phyloP scores from a whole-genome alignment of 2,329 filamentous ascomycete genomes.

The Hypoxylon sp. region DNA sequence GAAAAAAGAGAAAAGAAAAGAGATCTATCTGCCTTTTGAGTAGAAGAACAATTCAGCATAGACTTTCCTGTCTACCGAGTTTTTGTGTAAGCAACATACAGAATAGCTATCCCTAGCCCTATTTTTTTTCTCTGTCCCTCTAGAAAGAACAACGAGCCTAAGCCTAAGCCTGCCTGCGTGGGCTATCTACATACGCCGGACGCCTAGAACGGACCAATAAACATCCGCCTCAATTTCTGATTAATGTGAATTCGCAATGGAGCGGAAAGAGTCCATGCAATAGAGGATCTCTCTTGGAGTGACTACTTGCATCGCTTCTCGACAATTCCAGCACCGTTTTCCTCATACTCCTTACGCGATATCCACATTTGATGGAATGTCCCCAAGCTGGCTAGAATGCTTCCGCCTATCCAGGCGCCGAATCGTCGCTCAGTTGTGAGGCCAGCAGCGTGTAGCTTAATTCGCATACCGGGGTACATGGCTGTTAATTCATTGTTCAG shows the following conservation, averaged over 20 bases:
- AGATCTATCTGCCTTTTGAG: not conserved
- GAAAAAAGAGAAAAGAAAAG: not conserved
- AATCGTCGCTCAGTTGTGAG: conserved; percentile 91
- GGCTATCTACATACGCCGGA: conserved; percentile 49
- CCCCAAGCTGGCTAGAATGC: conserved; percentile 93
- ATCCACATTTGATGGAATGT: conserved; percentile 99
- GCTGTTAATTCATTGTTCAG: conserved; percentile 85
- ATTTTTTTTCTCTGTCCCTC: conserved; percentile 27
- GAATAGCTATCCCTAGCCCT: conserved; percentile 15
- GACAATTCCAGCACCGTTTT: conserved; percentile 90
- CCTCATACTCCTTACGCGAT: conserved; percentile 95
- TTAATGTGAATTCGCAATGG: conserved; percentile 18
- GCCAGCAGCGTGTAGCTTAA: conserved; percentile 89
- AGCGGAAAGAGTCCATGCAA: not conserved
- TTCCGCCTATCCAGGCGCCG: conserved; percentile 95
- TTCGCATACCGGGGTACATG: conserved; percentile 87
- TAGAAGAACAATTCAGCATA: not conserved
- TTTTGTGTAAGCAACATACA: conserved; percentile 11
- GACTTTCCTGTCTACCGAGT: conserved; percentile 8
- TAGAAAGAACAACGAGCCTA: conserved; percentile 24
- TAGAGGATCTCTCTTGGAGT: not conserved
- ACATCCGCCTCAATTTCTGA: conserved; percentile 11
- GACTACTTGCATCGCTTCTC: conserved; percentile 94
- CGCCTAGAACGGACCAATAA: conserved; percentile 38
- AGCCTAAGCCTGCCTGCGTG: conserved; percentile 25